Conservation (phyloP, 306 rosid genomes). For the Gastrolobium bilobum region DNA sequence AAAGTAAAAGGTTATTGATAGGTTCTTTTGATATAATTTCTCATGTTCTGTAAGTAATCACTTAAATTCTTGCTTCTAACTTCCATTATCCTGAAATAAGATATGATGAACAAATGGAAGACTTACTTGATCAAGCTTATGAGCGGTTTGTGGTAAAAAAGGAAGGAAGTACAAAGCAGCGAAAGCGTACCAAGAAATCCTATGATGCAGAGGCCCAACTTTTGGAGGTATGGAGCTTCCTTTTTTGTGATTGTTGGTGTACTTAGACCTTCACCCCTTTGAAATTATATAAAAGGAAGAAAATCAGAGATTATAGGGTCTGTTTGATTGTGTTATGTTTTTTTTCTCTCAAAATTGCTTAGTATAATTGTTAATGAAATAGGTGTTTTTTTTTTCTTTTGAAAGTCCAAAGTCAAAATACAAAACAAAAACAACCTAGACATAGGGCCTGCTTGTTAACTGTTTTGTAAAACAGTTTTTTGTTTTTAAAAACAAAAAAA, state of each 20-base stretch:
- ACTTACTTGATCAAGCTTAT: conserved; percentile 77
- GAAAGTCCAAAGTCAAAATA: too few species aligned
- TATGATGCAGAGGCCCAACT: conserved; percentile 64
- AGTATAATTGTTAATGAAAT: too few species aligned
- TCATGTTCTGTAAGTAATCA: conserved; percentile 24
- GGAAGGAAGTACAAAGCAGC: conserved; percentile 87
- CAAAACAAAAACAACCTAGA: too few species aligned
- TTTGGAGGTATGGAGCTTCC: conserved; percentile 68
- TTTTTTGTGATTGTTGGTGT: not conserved
- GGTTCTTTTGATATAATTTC: conserved; percentile 29
- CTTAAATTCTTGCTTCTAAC: not conserved
- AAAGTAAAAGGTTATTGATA: conserved; percentile 72
- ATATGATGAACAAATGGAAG: conserved; percentile 87
- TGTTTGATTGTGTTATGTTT: too few species aligned
- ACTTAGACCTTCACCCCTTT: not conserved
- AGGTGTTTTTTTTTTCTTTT: too few species aligned
- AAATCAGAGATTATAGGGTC: not conserved
- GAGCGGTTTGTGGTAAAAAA: conserved; percentile 76
- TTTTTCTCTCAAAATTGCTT: too few species aligned
- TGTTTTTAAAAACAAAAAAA: too few species aligned
- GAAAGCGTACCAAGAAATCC: conserved; percentile 75
- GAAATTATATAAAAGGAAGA: conserved; percentile 13
- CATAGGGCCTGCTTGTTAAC: too few species aligned
- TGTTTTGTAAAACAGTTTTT: too few species aligned
- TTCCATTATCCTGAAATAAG: conserved; percentile 55